Evolutionary conservation across 2,329 filamentous ascomycete species (phyloP).

Genomic region (Ophiostoma tasmaniense): DNA sequence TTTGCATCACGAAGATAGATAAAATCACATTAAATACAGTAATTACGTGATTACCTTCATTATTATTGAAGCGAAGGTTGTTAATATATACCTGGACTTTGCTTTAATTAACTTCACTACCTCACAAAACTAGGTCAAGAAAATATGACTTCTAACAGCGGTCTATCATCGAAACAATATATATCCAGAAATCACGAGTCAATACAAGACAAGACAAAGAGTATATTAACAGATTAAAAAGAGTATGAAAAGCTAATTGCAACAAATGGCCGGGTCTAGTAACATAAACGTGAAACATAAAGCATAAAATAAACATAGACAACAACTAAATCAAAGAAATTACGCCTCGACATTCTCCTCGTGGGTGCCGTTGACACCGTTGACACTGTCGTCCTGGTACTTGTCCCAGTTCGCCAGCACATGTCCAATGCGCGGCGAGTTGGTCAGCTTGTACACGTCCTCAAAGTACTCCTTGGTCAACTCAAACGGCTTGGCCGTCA

Average conservation of each 20-base stretch:
- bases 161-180: neutral
- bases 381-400: conserved; percentile 47
- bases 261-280: neutral
- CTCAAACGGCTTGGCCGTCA: conserved; percentile 91
- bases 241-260: neutral
- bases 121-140: no score
- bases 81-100: no score
- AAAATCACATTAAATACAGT: no score
- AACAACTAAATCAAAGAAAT: neutral
- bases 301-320: neutral
- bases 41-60: no score
- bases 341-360: conserved; percentile 3
- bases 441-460: conserved; percentile 92
- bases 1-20: neutral
- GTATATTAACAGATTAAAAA: neutral
- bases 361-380: conserved; percentile 21
- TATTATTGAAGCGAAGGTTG: no score
- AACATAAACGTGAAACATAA: neutral
- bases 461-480: conserved; percentile 99
- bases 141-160: no score
- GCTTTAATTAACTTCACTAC: no score
- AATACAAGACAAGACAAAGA: neutral
- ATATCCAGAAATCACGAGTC: neutral
- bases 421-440: conserved; percentile 66
- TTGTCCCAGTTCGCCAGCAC: conserved; percentile 82